Evolutionary conservation across 1,284 basidiomycete species (phyloP).

Genomic region (Rhodotorula sp.): DNA sequence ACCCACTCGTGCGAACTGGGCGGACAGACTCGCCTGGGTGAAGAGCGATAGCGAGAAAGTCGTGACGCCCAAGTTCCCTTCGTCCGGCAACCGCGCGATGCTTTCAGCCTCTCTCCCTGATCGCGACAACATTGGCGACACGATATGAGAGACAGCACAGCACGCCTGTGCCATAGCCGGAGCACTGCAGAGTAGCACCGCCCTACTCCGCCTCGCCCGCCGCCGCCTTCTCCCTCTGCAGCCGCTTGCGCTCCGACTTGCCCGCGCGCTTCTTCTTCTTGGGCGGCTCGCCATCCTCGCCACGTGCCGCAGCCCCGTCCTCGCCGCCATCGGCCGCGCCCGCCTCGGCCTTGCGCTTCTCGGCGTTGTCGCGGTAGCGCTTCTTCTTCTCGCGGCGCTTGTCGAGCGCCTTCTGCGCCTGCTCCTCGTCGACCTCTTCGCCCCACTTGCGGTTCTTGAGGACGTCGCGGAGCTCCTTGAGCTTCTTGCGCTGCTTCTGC

Average conservation of each 20-base stretch:
- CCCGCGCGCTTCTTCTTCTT: constrained; percentile 53
- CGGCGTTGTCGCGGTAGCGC: constrained; percentile 28
- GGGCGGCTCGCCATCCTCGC: constrained; percentile 20
- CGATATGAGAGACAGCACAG: not conserved
- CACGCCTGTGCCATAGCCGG: not conserved
- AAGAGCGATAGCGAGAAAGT: not conserved
- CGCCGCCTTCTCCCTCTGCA: constrained; percentile 5
- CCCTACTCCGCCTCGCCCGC: not conserved
- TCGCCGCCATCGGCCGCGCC: constrained; percentile 14
- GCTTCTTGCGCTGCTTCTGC: constrained; percentile 59
- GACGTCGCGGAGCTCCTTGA: constrained; percentile 71
- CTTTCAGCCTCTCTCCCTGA: too few relatives aligned
- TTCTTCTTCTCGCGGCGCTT: constrained; percentile 32
- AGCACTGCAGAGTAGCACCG: not conserved
- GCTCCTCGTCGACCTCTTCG: constrained; percentile 50
- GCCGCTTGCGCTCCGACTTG: constrained; percentile 53
- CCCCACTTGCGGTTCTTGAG: constrained; percentile 58
- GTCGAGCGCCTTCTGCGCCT: constrained; percentile 39
- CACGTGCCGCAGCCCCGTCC: not conserved
- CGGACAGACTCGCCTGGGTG: not conserved
- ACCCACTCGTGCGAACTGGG: not conserved
- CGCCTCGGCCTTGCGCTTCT: constrained; percentile 28
- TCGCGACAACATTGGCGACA: too few relatives aligned
- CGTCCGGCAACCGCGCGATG: not conserved
- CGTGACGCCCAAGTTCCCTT: not conserved